Evolutionary conservation across 257 asterid genomes (phyloP).

Genomic region (Voacanga thouarsii): DNA sequence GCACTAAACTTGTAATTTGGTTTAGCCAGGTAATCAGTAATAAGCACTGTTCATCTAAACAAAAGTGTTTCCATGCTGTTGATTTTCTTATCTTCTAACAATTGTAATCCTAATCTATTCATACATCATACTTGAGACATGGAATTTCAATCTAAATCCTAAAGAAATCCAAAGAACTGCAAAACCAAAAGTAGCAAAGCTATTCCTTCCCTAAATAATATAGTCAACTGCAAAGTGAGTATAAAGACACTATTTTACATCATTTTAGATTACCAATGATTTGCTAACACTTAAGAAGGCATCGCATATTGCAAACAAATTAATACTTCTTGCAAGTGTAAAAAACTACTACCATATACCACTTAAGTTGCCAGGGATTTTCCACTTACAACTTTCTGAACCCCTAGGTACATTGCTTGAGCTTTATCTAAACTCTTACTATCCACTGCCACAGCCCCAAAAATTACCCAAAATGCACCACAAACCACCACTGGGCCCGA

Average conservation of each 20-base stretch:
- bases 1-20: neutral
- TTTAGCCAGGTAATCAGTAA: neutral
- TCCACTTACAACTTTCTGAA: constrained; percentile 29
- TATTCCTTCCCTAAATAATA: neutral
- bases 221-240: neutral
- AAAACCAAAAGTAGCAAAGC: neutral
- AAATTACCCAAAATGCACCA: constrained; percentile 70
- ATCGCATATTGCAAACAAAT: neutral
- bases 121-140: neutral
- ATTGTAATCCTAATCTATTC: neutral
- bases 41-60: neutral
- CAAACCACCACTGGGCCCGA: constrained; percentile 65
- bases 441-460: constrained; percentile 73
- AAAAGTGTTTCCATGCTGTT: neutral
- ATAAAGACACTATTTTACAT: neutral
- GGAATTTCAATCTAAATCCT: neutral
- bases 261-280: neutral
- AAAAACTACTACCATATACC: neutral
- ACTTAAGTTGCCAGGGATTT: constrained; percentile 40
- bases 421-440: constrained; percentile 51
- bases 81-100: neutral
- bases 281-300: neutral
- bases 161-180: neutral
- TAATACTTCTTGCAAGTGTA: neutral
- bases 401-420: constrained; percentile 31